These are phyloP conservation scores for Nothophoma quercina DNA, from an alignment of 2,329 filamentous ascomycete genomes.

Conservation along the genomic window DNA sequence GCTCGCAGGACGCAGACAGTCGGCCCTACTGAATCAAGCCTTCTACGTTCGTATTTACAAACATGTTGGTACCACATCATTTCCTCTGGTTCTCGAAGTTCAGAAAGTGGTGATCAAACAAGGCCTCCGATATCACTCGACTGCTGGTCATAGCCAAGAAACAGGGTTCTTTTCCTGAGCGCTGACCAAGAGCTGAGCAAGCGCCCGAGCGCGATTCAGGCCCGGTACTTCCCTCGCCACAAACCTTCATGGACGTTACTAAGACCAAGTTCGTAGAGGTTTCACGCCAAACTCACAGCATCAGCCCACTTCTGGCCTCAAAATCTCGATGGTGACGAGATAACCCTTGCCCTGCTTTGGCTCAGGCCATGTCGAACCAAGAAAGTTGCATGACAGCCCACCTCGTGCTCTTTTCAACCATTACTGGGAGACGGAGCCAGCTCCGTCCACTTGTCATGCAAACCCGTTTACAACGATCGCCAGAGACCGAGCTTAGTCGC, in stretches of 20 bases:
- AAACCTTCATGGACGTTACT: background rate
- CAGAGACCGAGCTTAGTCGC: background rate
- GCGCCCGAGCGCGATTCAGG: background rate
- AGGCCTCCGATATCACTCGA: background rate
- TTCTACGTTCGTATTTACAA: background rate
- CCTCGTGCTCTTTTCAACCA: conserved; percentile 1
- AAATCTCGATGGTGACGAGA: background rate
- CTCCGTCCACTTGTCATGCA: conserved; percentile 5
- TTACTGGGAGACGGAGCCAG: background rate
- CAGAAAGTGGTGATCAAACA: conserved; percentile 1
- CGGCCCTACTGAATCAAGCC: conserved; percentile 9
- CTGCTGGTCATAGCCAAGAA: background rate
- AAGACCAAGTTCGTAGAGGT: background rate
- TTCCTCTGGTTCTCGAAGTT: background rate
- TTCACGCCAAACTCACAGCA: background rate
- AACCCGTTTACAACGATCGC: conserved; percentile 4
- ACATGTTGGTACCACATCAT: background rate
- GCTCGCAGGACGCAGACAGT: conserved; percentile 11
- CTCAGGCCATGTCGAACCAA: background rate
- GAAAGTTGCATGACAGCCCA: background rate
- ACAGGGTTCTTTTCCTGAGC: background rate
- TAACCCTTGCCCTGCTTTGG: conserved; percentile 2
- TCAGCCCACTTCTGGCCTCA: background rate
- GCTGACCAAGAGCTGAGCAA: conserved; percentile 7
- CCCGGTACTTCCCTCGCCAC: background rate